A percentile compares a stretch with the other conserved stretches of the same genome.
Evolutionary conservation across 192 early-diverging fungal genomes (phyloP).

Genomic region (Umbelopsis sp.): DNA sequence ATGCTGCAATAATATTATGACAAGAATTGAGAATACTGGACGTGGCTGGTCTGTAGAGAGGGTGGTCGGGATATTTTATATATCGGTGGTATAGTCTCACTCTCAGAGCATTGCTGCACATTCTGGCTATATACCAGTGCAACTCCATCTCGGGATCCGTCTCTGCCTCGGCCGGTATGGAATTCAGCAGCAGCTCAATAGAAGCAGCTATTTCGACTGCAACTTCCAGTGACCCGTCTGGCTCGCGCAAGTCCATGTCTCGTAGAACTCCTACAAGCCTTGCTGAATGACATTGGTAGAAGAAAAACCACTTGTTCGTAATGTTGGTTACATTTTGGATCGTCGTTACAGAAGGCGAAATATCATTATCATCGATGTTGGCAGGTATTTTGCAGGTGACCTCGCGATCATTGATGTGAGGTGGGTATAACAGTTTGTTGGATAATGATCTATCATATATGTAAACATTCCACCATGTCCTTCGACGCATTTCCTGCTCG

Average conservation of each 20-base stretch:
- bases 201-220: not conserved
- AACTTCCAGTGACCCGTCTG: not conserved
- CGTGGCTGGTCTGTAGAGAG: not conserved
- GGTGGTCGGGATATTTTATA: not conserved
- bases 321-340: not conserved
- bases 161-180: not conserved
- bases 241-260: not conserved
- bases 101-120: not conserved
- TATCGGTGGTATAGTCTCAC: not conserved
- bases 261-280: not conserved
- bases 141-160: not conserved
- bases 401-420: constrained; percentile 4
- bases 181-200: not conserved
- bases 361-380: not conserved
- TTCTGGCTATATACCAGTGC: not conserved
- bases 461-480: constrained; percentile 11
- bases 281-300: not conserved
- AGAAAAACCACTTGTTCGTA: constrained; percentile 6
- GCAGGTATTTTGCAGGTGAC: not conserved
- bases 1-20: not conserved
- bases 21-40: not conserved
- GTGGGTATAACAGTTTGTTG: not conserved
- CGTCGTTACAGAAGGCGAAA: not conserved
- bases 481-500: constrained; percentile 5
- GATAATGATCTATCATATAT: constrained; percentile 4